These are phyloP conservation scores for Chlorella sp. DNA, from an alignment of 139 green algal species.

Conservation along the genomic window DNA sequence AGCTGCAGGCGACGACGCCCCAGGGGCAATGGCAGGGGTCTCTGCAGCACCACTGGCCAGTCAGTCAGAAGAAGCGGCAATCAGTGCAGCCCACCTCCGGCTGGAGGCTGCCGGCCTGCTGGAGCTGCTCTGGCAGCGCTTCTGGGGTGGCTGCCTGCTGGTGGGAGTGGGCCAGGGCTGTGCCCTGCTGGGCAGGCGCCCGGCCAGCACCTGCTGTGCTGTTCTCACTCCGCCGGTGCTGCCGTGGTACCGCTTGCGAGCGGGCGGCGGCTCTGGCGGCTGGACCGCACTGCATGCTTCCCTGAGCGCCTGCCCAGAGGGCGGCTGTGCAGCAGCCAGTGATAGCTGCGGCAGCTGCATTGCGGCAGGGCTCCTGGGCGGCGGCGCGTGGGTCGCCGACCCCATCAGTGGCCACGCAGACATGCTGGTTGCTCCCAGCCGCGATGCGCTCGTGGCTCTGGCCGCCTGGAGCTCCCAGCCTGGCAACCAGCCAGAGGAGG, in stretches of 20 bases:
- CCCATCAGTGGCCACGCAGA: slow-evolving; percentile 22
- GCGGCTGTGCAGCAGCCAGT: not conserved
- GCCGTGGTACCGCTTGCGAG: slow-evolving; percentile 39
- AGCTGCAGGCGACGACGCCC: not conserved
- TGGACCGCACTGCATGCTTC: slow-evolving; percentile 28
- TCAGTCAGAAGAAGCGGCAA: not conserved
- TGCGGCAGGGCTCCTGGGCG: not conserved
- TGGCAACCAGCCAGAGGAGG: not conserved
- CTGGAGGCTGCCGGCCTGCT: not conserved
- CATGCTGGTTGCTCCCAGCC: slow-evolving; percentile 38
- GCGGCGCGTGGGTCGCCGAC: slow-evolving; percentile 18
- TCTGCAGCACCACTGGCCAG: not conserved
- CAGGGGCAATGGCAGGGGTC: not conserved
- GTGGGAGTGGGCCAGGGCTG: slow-evolving; percentile 23
- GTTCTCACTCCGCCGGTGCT: not conserved
- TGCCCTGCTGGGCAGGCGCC: slow-evolving; percentile 25
- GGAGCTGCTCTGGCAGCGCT: slow-evolving; percentile 30
- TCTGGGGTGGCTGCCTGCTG: slow-evolving; percentile 15
- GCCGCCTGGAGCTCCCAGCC: slow-evolving; percentile 1
- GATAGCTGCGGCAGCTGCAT: not conserved
- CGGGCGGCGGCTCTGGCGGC: slow-evolving; percentile 17
- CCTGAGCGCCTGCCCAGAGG: not conserved
- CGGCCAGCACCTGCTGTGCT: not conserved
- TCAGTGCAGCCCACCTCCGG: not conserved
- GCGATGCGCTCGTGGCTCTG: slow-evolving; percentile 19